Conservation (phyloP, 2,329 filamentous ascomycete genomes). For the Fusarium pseudoanthophilum region DNA sequence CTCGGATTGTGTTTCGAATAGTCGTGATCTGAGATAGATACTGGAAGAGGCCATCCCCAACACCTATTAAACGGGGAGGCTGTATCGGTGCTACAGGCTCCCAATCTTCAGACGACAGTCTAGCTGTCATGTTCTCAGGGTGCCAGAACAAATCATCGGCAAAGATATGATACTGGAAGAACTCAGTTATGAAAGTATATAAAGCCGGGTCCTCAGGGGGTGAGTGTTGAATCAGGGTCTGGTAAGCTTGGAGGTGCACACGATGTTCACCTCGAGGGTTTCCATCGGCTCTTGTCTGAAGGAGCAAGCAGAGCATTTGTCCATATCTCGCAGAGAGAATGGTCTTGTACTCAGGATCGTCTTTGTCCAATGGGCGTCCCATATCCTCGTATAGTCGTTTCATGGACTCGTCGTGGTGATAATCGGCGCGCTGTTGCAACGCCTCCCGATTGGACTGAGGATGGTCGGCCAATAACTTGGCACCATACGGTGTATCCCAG, state of each 20-base stretch:
- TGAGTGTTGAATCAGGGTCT: slow-evolving; percentile 72
- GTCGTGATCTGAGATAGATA: slow-evolving; percentile 83
- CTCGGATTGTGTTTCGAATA: slow-evolving; percentile 78
- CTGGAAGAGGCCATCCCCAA: slow-evolving; percentile 83
- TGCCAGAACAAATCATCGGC: slow-evolving; percentile 70
- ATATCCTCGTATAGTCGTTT: slow-evolving; percentile 62
- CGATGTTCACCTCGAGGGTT: slow-evolving; percentile 75
- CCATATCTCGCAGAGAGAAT: slow-evolving; percentile 67
- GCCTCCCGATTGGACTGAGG: slow-evolving; percentile 58
- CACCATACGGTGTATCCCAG: slow-evolving; percentile 66
- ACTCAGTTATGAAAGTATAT: slow-evolving; percentile 72
- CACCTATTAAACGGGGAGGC: slow-evolving; percentile 74
- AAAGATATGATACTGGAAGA: slow-evolving; percentile 85
- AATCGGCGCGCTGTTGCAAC: slow-evolving; percentile 62
- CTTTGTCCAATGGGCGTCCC: slow-evolving; percentile 53
- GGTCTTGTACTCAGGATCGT: slow-evolving; percentile 57
- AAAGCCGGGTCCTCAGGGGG: slow-evolving; percentile 75
- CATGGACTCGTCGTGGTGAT: slow-evolving; percentile 66
- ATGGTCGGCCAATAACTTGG: slow-evolving; percentile 62
- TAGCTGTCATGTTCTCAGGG: slow-evolving; percentile 51
- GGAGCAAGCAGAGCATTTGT: slow-evolving; percentile 70
- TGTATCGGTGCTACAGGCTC: slow-evolving; percentile 55
- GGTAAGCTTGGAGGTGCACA: slow-evolving; percentile 81
- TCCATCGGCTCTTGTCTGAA: slow-evolving; percentile 68
- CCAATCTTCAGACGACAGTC: slow-evolving; percentile 58